Conservation (phyloP, 768 basidiomycete genomes). For the Macrolepiota albuminosa region DNA sequence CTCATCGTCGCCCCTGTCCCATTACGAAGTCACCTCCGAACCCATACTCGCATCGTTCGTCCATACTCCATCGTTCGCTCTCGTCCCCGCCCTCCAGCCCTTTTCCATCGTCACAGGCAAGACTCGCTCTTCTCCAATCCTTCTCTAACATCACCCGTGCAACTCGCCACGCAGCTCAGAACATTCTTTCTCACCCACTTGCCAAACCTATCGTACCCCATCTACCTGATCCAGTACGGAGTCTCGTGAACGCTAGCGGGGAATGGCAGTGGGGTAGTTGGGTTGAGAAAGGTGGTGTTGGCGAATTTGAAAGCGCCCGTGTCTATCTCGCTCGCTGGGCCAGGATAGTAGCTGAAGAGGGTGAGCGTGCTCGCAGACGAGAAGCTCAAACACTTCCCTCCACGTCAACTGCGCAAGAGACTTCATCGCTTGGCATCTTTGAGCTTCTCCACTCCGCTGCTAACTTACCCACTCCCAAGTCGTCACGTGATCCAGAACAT, state of each 20-base stretch:
- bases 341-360: constrained; percentile 95
- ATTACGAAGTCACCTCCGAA: constrained; percentile 42
- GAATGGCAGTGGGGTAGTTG: constrained; percentile 93
- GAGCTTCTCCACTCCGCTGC: constrained; percentile 78
- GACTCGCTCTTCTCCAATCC: constrained; percentile 82
- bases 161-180: constrained; percentile 90
- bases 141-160: constrained; percentile 93
- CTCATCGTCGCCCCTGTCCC: constrained; percentile 72
- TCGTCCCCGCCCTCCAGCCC: constrained; percentile 48
- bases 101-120: constrained; percentile 62
- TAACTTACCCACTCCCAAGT: constrained; percentile 76
- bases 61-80: constrained; percentile 77
- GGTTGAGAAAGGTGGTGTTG: constrained; percentile 90
- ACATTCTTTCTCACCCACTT: constrained; percentile 91
- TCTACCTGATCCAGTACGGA: constrained; percentile 89
- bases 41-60: constrained; percentile 63
- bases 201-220: constrained; percentile 96
- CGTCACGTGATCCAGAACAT: constrained; percentile 74
- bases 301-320: constrained; percentile 93
- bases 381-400: constrained; percentile 71
- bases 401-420: constrained; percentile 53
- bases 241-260: constrained; percentile 83
- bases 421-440: constrained; percentile 79
- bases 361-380: constrained; percentile 78
- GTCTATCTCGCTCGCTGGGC: constrained; percentile 98